Percentiles rank a stretch among this genome's conserved stretches.
Evolutionary conservation across 164 flowering plant genomes (phyloP).

Genomic region (Cinnamomum chago): DNA sequence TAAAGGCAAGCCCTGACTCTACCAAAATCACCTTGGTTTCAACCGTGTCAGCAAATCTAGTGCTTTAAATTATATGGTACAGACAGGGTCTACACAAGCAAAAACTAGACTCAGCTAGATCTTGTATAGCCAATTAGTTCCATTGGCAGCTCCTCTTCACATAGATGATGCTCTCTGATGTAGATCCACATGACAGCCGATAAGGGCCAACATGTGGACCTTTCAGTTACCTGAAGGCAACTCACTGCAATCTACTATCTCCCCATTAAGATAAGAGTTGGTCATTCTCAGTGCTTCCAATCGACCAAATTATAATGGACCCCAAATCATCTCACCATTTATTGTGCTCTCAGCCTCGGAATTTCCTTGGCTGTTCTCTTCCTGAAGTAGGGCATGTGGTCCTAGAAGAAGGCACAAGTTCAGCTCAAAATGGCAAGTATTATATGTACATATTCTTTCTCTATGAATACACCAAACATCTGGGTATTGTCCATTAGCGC

Average conservation of each 20-base stretch:
- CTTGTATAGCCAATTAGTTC: too few species aligned
- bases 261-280: not conserved
- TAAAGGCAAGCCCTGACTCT: too few species aligned
- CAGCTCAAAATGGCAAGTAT: not conserved
- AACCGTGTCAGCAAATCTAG: too few species aligned
- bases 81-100: too few species aligned
- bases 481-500: not conserved
- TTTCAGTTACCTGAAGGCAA: not conserved
- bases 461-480: not conserved
- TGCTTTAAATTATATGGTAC: too few species aligned
- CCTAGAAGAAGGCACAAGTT: conserved; percentile 30
- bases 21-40: too few species aligned
- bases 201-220: not conserved
- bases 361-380: conserved; percentile 82
- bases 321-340: not conserved
- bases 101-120: too few species aligned
- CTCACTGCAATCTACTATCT: not conserved
- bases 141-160: too few species aligned
- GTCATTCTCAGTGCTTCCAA: not conserved
- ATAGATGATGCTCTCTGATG: too few species aligned
- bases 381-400: conserved; percentile 89
- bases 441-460: not conserved
- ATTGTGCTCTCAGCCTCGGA: conserved; percentile 66
- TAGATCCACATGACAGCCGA: not conserved
- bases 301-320: not conserved